Evolutionary conservation across 2,329 filamentous ascomycete species (phyloP), one percentile per base, ranked within the genome.

Genomic region (Diplodia sapinea): DNA sequence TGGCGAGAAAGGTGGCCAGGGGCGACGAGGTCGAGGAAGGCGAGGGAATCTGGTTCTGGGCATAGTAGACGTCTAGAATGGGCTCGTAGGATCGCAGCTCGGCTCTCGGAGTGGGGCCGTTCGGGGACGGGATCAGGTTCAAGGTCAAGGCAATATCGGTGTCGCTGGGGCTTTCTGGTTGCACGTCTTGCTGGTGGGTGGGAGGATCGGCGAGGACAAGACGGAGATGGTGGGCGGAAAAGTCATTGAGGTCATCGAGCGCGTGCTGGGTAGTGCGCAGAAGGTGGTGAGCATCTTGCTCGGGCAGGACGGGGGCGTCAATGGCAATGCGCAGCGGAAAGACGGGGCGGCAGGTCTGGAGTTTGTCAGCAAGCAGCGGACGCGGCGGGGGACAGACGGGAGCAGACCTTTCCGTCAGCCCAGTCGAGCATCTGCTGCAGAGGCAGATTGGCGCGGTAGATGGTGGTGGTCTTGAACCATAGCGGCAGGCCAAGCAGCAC

Each of bases 401-500:
- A 36, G 68, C 67, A 23, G 79, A 96, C 94, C 85, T 91, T 92
- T 71, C 93, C 93, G 74, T 96, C 91, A 11, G 93, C 91, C 94
- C 95, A 98, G 70, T 91, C 87, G 72, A 91, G 87, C 95, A 99
- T 99, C 66, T 89, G 86, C 75, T 91, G 86, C 72, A 97, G 79
- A 5, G 95, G 95, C 72, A 99, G 82, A 54, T 89, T 86, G 13
- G 94, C 94, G 66, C 95, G 88, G 78, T 96, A 94, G 66, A 98
- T 96, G 0, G 91, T 91, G 4, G 95, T 99, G 0, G 95, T 98
- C 78, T 89, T 89, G 89, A 93, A 96, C 95, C 95, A 99, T 86
- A 96, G 90, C 68, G 95, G 95, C 71, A 99, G 79, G 2, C 95
- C 95, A 6, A 99, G 81, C 36, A 90, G 86, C 7, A 96, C 77